phyloP scores from a whole-genome alignment of 2,329 filamentous ascomycete genomes.

The Pyricularia grisea region DNA sequence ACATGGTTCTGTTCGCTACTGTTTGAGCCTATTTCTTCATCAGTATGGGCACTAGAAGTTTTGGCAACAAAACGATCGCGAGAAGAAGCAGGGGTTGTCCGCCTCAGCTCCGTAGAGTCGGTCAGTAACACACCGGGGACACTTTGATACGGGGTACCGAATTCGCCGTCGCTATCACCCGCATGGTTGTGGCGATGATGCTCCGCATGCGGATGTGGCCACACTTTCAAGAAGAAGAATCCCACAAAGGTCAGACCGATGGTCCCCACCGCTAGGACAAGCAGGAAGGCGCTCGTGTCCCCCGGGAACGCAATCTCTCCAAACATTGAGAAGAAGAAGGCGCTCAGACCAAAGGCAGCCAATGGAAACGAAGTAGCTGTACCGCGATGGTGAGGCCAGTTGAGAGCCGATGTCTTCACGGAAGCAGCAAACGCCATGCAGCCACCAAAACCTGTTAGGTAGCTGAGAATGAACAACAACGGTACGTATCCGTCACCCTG shows the following conservation, averaged over 20 bases:
- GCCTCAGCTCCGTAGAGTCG: slow-evolving; percentile 29
- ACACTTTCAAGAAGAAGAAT: slow-evolving; percentile 76
- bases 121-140: slow-evolving; percentile 29
- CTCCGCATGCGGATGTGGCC: slow-evolving; percentile 38
- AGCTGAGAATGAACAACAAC: slow-evolving; percentile 71
- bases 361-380: slow-evolving; percentile 91
- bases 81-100: slow-evolving; percentile 29
- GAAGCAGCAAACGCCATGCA: slow-evolving; percentile 85
- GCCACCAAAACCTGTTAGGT: slow-evolving; percentile 72
- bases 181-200: slow-evolving; percentile 20
- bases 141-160: slow-evolving; percentile 36
- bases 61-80: slow-evolving; percentile 58
- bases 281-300: slow-evolving; percentile 70
- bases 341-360: slow-evolving; percentile 87
- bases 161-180: background rate
- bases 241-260: slow-evolving; percentile 64
- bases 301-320: slow-evolving; percentile 72
- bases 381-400: slow-evolving; percentile 84
- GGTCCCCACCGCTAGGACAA: slow-evolving; percentile 73
- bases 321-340: slow-evolving; percentile 86
- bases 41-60: slow-evolving; percentile 17
- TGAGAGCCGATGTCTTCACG: slow-evolving; percentile 79
- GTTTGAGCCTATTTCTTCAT: slow-evolving; percentile 11
- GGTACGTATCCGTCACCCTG: slow-evolving; percentile 49
- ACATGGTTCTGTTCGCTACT: background rate